Percentiles rank a stretch among this genome's conserved stretches.
Evolutionary conservation across 768 basidiomycete genomes (phyloP).

Genomic region (Mycena epipterygia): DNA sequence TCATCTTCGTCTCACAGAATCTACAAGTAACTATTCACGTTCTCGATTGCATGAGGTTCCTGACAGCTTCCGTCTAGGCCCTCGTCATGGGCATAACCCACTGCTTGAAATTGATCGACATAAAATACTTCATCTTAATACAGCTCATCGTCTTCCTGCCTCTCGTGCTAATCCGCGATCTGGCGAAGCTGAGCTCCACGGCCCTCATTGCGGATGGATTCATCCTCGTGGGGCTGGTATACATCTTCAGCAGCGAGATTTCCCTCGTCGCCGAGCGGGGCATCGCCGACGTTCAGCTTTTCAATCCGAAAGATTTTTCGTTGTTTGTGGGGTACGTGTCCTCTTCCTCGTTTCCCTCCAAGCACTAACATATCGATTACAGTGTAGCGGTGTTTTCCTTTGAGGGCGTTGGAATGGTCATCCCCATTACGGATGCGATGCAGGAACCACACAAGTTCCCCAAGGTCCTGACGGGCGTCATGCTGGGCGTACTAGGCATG

Average conservation of each 20-base stretch:
- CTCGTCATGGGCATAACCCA: slow-evolving; percentile 87
- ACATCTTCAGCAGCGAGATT: slow-evolving; percentile 91
- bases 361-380: not conserved
- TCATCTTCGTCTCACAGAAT: slow-evolving; percentile 96
- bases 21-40: slow-evolving; percentile 57
- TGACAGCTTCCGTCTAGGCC: slow-evolving; percentile 52
- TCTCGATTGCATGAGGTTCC: not conserved
- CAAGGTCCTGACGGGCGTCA: slow-evolving; percentile 87
- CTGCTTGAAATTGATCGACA: slow-evolving; percentile 75
- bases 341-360: not conserved
- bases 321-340: slow-evolving; percentile 87
- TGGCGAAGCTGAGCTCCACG: slow-evolving; percentile 94
- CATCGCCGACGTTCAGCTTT: slow-evolving; percentile 83
- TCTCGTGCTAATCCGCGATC: slow-evolving; percentile 88
- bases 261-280: slow-evolving; percentile 76
- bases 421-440: slow-evolving; percentile 99
- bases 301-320: slow-evolving; percentile 92
- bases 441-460: slow-evolving; percentile 95
- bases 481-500: slow-evolving; percentile 85
- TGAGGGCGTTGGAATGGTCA: slow-evolving; percentile 96
- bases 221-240: slow-evolving; percentile 89
- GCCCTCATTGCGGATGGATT: slow-evolving; percentile 95
- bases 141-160: slow-evolving; percentile 93
- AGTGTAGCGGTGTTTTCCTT: slow-evolving; percentile 99
- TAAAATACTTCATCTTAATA: slow-evolving; percentile 85